Evolutionary conservation across 139 green algal species (phyloP).

Genomic region (Micractinium sp.): DNA sequence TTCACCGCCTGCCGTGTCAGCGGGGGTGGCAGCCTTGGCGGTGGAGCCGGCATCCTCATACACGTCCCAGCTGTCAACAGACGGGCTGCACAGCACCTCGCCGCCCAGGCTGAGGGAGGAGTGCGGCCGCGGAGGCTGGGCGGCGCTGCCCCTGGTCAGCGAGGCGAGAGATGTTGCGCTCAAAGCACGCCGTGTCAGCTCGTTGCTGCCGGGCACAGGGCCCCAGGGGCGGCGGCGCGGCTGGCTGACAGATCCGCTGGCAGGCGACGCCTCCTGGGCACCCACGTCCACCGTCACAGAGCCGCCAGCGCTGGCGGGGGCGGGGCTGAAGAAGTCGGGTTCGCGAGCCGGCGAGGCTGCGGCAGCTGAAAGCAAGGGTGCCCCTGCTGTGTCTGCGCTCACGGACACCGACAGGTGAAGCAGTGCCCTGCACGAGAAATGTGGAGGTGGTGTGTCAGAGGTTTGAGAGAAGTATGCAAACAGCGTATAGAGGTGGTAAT

Average conservation of each 20-base stretch:
- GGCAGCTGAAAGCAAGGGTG: too few relatives aligned
- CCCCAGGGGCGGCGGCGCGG: slow-evolving; percentile 6
- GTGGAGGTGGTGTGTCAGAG: neutral
- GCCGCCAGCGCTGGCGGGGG: neutral
- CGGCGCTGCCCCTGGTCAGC: neutral
- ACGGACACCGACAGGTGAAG: neutral
- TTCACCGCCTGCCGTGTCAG: neutral
- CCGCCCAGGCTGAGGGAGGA: neutral
- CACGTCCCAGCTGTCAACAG: neutral
- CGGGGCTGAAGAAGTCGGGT: neutral
- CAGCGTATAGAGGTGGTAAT: too few relatives aligned
- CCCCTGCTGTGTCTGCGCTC: neutral
- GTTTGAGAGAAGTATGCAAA: neutral
- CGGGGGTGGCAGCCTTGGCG: neutral
- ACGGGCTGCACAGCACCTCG: neutral
- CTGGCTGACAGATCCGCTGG: slow-evolving; percentile 2
- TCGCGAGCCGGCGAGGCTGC: neutral
- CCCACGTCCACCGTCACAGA: neutral
- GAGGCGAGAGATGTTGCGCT: neutral
- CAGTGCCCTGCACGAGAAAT: neutral
- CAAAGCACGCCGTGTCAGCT: neutral
- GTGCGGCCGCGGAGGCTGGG: neutral
- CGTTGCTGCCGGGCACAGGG: neutral
- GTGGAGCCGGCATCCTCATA: neutral
- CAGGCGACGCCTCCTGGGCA: neutral